Conservation (phyloP, 192 early-diverging fungal genomes). For the Spizellomyces sp. region DNA sequence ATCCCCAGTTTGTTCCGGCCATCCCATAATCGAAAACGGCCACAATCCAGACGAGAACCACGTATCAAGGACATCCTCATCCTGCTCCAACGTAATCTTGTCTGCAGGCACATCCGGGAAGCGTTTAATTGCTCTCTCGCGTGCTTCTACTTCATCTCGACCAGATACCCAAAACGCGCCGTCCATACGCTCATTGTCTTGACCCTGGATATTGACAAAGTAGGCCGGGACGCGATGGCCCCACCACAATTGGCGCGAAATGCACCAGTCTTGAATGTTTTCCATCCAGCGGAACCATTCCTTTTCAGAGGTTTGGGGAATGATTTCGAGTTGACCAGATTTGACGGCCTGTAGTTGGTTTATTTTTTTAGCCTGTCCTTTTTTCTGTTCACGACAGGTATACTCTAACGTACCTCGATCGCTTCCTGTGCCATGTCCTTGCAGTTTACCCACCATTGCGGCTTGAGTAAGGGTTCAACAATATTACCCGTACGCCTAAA, state of each 20-base stretch:
- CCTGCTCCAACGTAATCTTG: constrained; percentile 83
- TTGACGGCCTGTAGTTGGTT: constrained; percentile 56
- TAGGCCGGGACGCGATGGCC: constrained; percentile 96
- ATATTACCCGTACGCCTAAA: constrained; percentile 79
- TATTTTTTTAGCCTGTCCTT: too few relatives aligned
- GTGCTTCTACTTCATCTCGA: constrained; percentile 74
- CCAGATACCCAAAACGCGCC: constrained; percentile 87
- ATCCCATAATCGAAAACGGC: constrained; percentile 98
- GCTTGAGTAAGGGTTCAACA: constrained; percentile 97
- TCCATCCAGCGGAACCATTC: constrained; percentile 98
- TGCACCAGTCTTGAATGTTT: constrained; percentile 98
- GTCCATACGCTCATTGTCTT: constrained; percentile 54
- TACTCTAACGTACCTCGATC: constrained; percentile 41
- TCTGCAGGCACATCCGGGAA: constrained; percentile 70
- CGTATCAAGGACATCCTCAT: constrained; percentile 92
- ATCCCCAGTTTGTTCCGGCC: constrained; percentile 91
- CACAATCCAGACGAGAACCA: constrained; percentile 99
- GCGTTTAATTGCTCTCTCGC: constrained; percentile 69
- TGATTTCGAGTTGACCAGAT: constrained; percentile 80
- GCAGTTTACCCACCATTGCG: constrained; percentile 99
- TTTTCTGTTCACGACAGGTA: too few relatives aligned
- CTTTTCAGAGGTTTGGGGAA: constrained; percentile 80
- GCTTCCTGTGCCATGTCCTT: constrained; percentile 84
- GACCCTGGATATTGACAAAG: constrained; percentile 73
- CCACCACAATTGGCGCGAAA: constrained; percentile 99